Conservation (phyloP, 139 green algal genomes). For the Chlorella sp. region DNA sequence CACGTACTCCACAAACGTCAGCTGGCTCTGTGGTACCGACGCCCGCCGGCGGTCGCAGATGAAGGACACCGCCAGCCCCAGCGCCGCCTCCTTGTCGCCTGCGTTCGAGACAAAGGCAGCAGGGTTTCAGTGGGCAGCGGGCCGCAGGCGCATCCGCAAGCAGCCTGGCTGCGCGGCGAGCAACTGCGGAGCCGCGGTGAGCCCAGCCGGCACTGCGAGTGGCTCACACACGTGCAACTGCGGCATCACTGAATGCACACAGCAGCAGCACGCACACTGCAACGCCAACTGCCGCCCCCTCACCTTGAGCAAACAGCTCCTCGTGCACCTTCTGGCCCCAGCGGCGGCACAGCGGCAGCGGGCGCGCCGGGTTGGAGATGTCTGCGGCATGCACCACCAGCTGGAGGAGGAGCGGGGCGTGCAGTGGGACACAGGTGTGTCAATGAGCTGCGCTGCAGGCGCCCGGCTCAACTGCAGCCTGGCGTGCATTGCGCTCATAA, state of each 20-base stretch:
- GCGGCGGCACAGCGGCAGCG: slow-evolving; percentile 30
- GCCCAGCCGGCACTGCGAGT: no score
- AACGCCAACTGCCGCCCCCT: background rate
- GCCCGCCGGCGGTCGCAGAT: slow-evolving; percentile 73
- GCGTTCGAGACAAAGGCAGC: slow-evolving; percentile 32
- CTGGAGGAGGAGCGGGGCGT: slow-evolving; percentile 9
- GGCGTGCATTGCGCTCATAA: no score
- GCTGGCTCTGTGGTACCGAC: slow-evolving; percentile 76
- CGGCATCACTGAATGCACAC: no score
- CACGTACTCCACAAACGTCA: slow-evolving; percentile 64
- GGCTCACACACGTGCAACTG: no score
- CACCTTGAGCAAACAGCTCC: slow-evolving; percentile 60
- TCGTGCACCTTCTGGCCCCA: slow-evolving; percentile 61
- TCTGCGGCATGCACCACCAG: slow-evolving; percentile 73
- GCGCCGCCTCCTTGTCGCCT: slow-evolving; percentile 73
- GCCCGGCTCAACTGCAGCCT: no score
- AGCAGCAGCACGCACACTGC: background rate
- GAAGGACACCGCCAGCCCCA: slow-evolving; percentile 68
- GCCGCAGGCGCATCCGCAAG: no score
- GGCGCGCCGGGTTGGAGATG: slow-evolving; percentile 72
- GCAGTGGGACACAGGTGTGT: no score
- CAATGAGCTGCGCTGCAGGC: no score
- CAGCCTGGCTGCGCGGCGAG: background rate
- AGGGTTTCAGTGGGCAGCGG: background rate
- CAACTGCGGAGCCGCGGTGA: no score